These are phyloP conservation scores for Dryas octopetala DNA, from an alignment of 306 rosid genomes.

Conservation along the genomic window DNA sequence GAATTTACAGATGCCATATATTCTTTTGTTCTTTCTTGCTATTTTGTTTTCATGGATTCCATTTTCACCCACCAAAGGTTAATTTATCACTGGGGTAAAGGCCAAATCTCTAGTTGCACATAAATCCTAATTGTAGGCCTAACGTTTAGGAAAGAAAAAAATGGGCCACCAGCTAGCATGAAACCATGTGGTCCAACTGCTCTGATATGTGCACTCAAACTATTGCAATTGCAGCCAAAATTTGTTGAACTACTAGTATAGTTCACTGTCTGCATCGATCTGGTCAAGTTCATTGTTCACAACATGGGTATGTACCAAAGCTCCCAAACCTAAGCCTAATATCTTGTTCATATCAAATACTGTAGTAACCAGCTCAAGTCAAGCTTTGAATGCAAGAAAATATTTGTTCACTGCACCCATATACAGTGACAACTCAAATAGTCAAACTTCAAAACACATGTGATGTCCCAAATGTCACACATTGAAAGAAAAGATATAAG, in stretches of 20 bases:
- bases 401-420: too few relatives aligned
- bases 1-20: not conserved
- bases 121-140: not conserved
- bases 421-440: too few relatives aligned
- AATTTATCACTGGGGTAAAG: not conserved
- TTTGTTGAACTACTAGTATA: not conserved
- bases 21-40: not conserved
- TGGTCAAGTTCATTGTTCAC: not conserved
- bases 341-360: too few relatives aligned
- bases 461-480: too few relatives aligned
- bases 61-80: not conserved
- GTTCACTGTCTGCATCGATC: not conserved
- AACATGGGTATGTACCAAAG: too few relatives aligned
- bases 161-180: not conserved
- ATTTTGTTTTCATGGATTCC: not conserved
- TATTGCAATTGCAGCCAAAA: conserved; percentile 13
- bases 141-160: not conserved
- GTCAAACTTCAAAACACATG: too few relatives aligned
- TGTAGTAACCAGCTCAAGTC: too few relatives aligned
- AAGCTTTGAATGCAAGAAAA: too few relatives aligned
- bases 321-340: too few relatives aligned
- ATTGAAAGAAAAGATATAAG: too few relatives aligned
- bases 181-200: conserved; percentile 7
- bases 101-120: conserved; percentile 1
- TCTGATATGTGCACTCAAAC: conserved; percentile 15